Percentiles rank a stretch among this genome's conserved stretches.
phyloP scores from a whole-genome alignment of 106 monocot genomes.

The Dendrobium nobile region DNA sequence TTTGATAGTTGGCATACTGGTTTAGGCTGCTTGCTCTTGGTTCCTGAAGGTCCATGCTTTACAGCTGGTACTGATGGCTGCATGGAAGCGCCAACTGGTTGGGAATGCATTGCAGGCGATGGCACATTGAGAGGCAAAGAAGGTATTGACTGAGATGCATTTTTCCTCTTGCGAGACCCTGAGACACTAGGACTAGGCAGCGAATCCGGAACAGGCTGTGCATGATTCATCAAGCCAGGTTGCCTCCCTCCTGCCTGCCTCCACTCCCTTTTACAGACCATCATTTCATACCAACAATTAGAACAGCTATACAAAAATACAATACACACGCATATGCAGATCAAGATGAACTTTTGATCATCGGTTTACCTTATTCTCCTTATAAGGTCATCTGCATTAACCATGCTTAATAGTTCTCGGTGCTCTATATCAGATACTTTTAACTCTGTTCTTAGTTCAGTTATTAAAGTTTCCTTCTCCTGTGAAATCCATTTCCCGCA shows the following conservation, averaged over 20 bases:
- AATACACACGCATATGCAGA: neutral
- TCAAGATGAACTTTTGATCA: neutral
- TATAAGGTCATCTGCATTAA: constrained; percentile 76
- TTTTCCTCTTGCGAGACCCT: constrained; percentile 55
- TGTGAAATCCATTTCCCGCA: constrained; percentile 13
- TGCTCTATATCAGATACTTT: constrained; percentile 80
- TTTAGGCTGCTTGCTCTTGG: constrained; percentile 80
- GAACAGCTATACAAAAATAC: neutral
- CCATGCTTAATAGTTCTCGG: constrained; percentile 56
- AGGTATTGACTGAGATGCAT: constrained; percentile 27
- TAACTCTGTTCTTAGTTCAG: constrained; percentile 81
- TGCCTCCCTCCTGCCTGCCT: constrained; percentile 46
- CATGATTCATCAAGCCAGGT: constrained; percentile 29
- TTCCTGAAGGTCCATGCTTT: constrained; percentile 45
- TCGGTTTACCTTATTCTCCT: constrained; percentile 52
- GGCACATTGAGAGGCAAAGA: constrained; percentile 31
- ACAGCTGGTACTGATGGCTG: constrained; percentile 56
- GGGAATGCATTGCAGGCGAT: constrained; percentile 43
- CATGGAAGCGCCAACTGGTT: constrained; percentile 34
- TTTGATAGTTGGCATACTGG: constrained; percentile 40
- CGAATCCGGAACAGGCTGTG: constrained; percentile 39
- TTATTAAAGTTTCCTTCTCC: constrained; percentile 91
- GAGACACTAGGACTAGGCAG: constrained; percentile 49
- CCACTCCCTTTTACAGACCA: constrained; percentile 46
- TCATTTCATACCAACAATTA: constrained; percentile 2